Base-by-base conservation (phyloP, 2,329 filamentous ascomycete genomes). In the Pseudocercospora macadamiae region DNA sequence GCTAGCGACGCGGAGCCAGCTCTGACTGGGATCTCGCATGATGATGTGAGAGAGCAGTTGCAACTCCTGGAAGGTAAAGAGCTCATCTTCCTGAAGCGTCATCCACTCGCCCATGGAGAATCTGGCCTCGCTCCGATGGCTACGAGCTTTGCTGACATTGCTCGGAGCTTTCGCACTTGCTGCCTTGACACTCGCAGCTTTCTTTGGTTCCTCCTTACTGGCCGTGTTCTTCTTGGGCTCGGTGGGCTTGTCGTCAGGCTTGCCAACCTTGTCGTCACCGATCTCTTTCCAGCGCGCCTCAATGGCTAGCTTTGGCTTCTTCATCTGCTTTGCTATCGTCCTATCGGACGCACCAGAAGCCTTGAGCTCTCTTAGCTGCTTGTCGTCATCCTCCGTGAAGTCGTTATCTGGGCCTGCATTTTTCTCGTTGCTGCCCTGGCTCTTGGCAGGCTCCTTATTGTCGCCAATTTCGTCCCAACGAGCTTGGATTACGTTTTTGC, bases 1-100 rank as follows among this genome's bases (percentile, higher is more conserved):
- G 52, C 75, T 77, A 47, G 78, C 77, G 2, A 84, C 71, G 4
- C 77, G 68, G 12, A 77, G 61, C 81, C 81, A 84, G 39, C 76
- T 75, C 62, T 75, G 36, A 10, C 52, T 51, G 1, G 32, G 32
- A 67, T 30, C 71, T 67, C 54, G 75, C 53, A 73, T 70, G 36
- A 81, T 69, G 21, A 83, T 72, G 21, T 73, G 69, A 32, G 76
- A 76, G 16, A 84, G 70, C 7, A 77, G 68, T 16, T 73, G 69
- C 18, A 80, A 61, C 45, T 80, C 74, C n/a, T 67, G 65, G 53
- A 72, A 67, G 32, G 53, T 65, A 68, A 75, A 76, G n/a, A 70
- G 48, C 8, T 71, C 66, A 49, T 76, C 73, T 51, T 73, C 70
- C 19, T 68, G 59, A 8, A 75, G 64, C 6, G 64, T 65, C 30